Conservation (phyloP, 371 early-diverging fungal species). For the Saksenaea oblongispora region DNA sequence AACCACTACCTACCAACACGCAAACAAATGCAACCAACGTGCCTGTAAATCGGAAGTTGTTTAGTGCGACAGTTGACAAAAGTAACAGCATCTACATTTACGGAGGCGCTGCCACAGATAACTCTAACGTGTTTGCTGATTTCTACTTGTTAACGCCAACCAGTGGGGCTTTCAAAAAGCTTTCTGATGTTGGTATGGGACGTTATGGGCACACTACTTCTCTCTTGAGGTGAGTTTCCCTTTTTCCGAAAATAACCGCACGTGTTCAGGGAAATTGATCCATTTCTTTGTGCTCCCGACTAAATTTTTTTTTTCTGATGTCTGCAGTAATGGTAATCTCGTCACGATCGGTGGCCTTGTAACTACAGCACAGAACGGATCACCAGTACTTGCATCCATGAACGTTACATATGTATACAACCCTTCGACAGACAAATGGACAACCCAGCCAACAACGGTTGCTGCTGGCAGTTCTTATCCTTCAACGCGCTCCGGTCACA, state of each 20-base stretch:
- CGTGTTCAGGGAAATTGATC: constrained; percentile 5
- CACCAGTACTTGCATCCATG: constrained; percentile 20
- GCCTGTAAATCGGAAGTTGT: constrained; percentile 25
- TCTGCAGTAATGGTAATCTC: constrained; percentile 34
- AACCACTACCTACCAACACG: constrained; percentile 2
- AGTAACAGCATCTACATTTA: constrained; percentile 26
- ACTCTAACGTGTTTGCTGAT: constrained; percentile 17
- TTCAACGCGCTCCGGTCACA: constrained; percentile 30
- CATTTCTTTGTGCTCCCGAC: constrained; percentile 4
- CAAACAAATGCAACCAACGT: constrained; percentile 6
- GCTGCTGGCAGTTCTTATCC: constrained; percentile 11
- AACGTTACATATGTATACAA: constrained; percentile 27
- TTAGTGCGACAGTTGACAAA: constrained; percentile 24
- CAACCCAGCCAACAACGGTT: background rate
- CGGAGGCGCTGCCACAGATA: constrained; percentile 27
- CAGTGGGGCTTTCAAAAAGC: constrained; percentile 18
- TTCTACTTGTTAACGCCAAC: constrained; percentile 25
- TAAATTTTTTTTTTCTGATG: constrained; percentile 9
- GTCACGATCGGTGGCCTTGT: constrained; percentile 46
- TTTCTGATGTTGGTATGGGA: constrained; percentile 5
- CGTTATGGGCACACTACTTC: constrained; percentile 45
- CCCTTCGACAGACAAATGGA: constrained; percentile 27
- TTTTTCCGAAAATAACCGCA: constrained; percentile 3
- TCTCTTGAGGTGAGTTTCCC: constrained; percentile 27
- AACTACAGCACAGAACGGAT: background rate